Conservation (phyloP, 2,329 filamentous ascomycete species). For the Corynespora cassiicola region DNA sequence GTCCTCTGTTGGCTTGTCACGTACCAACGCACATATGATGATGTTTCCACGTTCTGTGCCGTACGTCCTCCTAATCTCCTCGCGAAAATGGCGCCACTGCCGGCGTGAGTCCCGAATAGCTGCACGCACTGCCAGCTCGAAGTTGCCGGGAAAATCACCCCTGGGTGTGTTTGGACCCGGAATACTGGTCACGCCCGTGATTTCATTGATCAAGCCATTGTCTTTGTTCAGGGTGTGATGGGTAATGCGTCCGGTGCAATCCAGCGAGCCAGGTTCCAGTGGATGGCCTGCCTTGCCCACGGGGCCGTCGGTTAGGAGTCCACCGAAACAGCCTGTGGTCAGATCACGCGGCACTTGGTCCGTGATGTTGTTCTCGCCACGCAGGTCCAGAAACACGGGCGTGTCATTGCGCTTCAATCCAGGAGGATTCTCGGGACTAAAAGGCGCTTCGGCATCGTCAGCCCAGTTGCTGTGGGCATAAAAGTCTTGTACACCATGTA, state of each 20-base stretch:
- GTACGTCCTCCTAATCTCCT: slow-evolving; percentile 26
- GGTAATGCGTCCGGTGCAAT: slow-evolving; percentile 29
- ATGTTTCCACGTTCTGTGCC: slow-evolving; percentile 31
- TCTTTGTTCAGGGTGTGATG: slow-evolving; percentile 34
- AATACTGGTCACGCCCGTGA: slow-evolving; percentile 20
- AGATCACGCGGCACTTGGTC: slow-evolving; percentile 26
- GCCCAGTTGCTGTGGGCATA: slow-evolving; percentile 30
- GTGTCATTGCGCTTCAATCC: slow-evolving; percentile 19
- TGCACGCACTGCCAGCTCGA: slow-evolving; percentile 24
- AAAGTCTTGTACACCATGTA: slow-evolving; percentile 28
- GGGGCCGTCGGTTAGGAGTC: slow-evolving; percentile 27
- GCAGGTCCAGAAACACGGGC: slow-evolving; percentile 27
- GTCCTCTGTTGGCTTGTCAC: slow-evolving; percentile 27
- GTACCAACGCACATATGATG: slow-evolving; percentile 28
- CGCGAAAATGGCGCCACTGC: slow-evolving; percentile 30
- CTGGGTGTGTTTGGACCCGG: slow-evolving; percentile 29
- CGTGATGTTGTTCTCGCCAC: slow-evolving; percentile 28
- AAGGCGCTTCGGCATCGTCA: slow-evolving; percentile 24
- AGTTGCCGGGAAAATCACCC: slow-evolving; percentile 27
- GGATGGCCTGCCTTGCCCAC: slow-evolving; percentile 29
- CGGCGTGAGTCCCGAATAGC: slow-evolving; percentile 26
- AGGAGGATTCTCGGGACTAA: slow-evolving; percentile 25
- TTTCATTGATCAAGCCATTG: slow-evolving; percentile 26
- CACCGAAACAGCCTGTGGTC: slow-evolving; percentile 31
- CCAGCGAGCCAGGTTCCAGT: slow-evolving; percentile 29